phyloP scores from a whole-genome alignment of 345 rosid species.

The Sonneratia alba region DNA sequence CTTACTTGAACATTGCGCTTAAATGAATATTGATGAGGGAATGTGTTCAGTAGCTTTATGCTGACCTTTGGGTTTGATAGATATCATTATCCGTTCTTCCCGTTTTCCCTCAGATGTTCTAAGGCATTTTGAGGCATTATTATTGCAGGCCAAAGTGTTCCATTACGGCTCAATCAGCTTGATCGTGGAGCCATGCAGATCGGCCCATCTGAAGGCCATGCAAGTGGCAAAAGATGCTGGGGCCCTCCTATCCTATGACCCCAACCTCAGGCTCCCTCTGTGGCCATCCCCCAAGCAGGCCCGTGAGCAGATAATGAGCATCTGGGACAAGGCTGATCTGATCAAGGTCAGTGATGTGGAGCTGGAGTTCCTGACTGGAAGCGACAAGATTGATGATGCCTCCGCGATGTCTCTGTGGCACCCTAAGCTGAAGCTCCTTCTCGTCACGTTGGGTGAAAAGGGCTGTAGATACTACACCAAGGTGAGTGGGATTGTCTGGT shows the following conservation, averaged over 20 bases:
- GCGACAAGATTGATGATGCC: slow-evolving; percentile 61
- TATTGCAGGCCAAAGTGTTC: slow-evolving; percentile 63
- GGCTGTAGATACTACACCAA: slow-evolving; percentile 93
- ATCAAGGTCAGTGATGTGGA: slow-evolving; percentile 94
- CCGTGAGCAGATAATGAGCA: slow-evolving; percentile 73
- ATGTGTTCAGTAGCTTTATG: too few species aligned
- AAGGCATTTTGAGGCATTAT: background rate
- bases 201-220: slow-evolving; percentile 93
- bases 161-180: slow-evolving; percentile 96
- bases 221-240: slow-evolving; percentile 81
- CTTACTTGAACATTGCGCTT: too few species aligned
- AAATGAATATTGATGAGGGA: too few species aligned
- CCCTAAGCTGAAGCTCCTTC: slow-evolving; percentile 61
- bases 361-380: slow-evolving; percentile 88
- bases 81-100: too few species aligned
- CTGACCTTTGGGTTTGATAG: too few species aligned
- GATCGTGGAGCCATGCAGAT: slow-evolving; percentile 97
- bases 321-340: slow-evolving; percentile 94
- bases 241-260: slow-evolving; percentile 87
- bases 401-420: slow-evolving; percentile 88
- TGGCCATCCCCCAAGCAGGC: slow-evolving; percentile 93
- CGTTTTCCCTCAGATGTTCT: too few species aligned
- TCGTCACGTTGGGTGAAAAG: slow-evolving; percentile 87
- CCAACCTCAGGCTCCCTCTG: slow-evolving; percentile 77
- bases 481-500: slow-evolving; percentile 26